These are phyloP conservation scores for Cutaneotrichosporon dermatis DNA, from an alignment of 1,284 basidiomycete genomes.

Conservation along the genomic window DNA sequence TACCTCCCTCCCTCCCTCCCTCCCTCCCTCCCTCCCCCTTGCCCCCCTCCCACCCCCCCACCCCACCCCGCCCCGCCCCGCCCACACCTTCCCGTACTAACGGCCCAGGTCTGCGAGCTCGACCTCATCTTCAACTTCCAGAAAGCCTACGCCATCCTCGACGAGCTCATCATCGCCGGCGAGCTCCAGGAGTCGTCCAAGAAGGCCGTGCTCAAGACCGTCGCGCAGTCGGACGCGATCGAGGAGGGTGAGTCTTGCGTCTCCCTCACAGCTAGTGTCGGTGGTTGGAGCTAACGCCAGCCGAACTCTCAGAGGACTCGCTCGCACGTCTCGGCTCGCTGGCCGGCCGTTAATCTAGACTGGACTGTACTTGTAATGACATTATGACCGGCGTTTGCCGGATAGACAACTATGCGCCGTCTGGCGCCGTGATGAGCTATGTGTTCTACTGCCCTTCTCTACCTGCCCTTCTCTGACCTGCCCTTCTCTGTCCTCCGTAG, in stretches of 20 bases:
- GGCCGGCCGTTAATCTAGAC: conserved; percentile 4
- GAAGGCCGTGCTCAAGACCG: conserved; percentile 88
- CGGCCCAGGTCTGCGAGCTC: conserved; percentile 79
- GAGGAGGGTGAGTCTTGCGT: conserved; percentile 52
- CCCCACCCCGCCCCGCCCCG: not conserved
- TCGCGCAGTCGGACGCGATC: conserved; percentile 52
- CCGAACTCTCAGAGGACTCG: conserved; percentile 45
- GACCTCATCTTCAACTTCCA: conserved; percentile 99
- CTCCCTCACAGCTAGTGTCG: not conserved
- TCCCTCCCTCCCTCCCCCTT: too few relatives aligned
- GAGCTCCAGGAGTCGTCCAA: conserved; percentile 98
- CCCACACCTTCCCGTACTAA: conserved; percentile 1
- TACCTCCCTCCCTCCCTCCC: too few relatives aligned
- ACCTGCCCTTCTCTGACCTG: too few relatives aligned
- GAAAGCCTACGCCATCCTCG: conserved; percentile 95
- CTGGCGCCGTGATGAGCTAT: not conserved
- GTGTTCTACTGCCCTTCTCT: not conserved
- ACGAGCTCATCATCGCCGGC: conserved; percentile 95
- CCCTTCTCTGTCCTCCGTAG: not conserved
- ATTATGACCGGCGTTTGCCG: not conserved
- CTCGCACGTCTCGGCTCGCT: conserved; percentile 43
- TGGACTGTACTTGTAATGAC: conserved; percentile 7
- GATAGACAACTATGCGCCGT: not conserved
- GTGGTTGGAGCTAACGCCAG: conserved; percentile 17
- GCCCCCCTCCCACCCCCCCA: too few relatives aligned